phyloP scores from a whole-genome alignment of 2,329 filamentous ascomycete genomes.

The Colletotrichum spinosum region DNA sequence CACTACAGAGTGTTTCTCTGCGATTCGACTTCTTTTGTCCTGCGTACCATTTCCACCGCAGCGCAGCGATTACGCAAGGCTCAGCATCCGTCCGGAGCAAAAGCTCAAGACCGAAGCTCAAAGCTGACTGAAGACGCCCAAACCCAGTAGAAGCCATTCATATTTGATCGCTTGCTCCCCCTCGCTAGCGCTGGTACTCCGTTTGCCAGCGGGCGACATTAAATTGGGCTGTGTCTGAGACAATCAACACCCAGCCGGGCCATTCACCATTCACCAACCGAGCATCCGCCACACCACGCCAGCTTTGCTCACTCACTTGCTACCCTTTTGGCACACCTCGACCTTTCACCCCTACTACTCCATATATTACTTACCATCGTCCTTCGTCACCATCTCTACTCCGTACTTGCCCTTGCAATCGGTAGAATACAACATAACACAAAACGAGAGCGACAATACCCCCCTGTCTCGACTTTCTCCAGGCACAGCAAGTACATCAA shows the following conservation, averaged over 20 bases:
- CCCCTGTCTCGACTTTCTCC: too few species aligned
- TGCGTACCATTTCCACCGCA: not conserved
- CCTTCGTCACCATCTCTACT: not conserved
- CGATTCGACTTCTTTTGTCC: not conserved
- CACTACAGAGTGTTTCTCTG: too few species aligned
- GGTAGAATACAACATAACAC: too few species aligned
- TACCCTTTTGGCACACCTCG: too few species aligned
- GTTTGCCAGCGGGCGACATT: not conserved
- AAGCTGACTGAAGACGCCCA: not conserved
- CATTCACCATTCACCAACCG: conserved; percentile 17
- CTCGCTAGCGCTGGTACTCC: not conserved
- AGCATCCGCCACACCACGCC: conserved; percentile 1
- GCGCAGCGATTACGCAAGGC: not conserved
- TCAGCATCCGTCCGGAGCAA: not conserved
- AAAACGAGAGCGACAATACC: too few species aligned
- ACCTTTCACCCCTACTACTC: too few species aligned
- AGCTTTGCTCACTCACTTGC: not conserved
- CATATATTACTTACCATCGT: not conserved
- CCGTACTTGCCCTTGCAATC: not conserved
- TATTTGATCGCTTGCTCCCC: not conserved
- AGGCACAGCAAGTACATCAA: too few species aligned
- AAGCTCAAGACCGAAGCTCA: not conserved
- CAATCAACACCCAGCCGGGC: not conserved
- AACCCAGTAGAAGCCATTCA: not conserved
- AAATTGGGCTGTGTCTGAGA: conserved; percentile 24